phyloP scores from a whole-genome alignment of 164 flowering plant genomes.

The Cinnamomum chago region DNA sequence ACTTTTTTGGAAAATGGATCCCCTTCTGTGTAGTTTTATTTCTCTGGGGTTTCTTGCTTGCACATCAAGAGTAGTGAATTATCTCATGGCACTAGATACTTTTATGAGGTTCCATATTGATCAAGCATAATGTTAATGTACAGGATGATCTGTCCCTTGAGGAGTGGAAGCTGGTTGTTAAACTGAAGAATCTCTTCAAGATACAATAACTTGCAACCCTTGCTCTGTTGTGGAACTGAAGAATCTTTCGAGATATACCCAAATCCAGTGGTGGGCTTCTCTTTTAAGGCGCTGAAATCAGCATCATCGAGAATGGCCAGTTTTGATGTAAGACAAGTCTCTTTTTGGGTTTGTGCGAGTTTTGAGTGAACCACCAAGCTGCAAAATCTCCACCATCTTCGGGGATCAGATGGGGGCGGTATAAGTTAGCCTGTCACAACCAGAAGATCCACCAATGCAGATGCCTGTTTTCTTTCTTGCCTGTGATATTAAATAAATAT shows the following conservation, averaged over 20 bases:
- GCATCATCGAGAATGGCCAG: background rate
- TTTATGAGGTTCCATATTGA: too few species aligned
- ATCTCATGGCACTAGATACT: too few species aligned
- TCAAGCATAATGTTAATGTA: background rate
- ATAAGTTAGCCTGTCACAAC: background rate
- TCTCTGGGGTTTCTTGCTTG: too few species aligned
- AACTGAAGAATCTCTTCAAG: conserved; percentile 59
- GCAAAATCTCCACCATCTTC: background rate
- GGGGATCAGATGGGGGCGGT: background rate
- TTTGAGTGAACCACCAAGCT: background rate
- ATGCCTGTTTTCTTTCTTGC: background rate
- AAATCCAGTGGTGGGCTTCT: background rate
- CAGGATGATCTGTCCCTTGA: conserved; percentile 72
- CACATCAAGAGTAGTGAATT: too few species aligned
- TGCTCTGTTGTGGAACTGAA: background rate
- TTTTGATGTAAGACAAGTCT: background rate
- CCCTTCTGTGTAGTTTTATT: too few species aligned
- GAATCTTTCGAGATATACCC: background rate
- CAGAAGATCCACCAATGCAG: background rate
- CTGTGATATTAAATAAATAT: background rate
- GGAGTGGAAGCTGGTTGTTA: conserved; percentile 73
- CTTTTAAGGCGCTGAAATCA: too few species aligned
- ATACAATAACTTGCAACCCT: conserved; percentile 39
- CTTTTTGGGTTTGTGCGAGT: background rate
- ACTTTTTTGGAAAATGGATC: too few species aligned